Percentiles rank a stretch among this genome's conserved stretches.
Conservation (phyloP, 2,329 filamentous ascomycete genomes). For the Rhynchosporium secalis region DNA sequence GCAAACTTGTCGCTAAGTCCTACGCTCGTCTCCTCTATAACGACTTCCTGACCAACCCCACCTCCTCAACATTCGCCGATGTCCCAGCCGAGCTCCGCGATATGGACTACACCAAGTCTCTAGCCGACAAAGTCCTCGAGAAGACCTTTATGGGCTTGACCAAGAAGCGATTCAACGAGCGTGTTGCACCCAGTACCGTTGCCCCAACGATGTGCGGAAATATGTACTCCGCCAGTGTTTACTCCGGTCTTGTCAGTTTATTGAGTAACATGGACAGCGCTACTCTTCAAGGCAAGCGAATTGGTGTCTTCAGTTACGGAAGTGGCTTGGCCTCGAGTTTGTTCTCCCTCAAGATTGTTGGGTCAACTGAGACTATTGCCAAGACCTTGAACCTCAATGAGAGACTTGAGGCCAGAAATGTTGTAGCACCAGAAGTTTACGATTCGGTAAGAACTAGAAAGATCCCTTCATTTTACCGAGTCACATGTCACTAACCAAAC, state of each 20-base stretch:
- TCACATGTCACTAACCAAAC: slow-evolving; percentile 30
- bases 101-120: slow-evolving; percentile 75
- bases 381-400: slow-evolving; percentile 69
- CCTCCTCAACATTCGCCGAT: slow-evolving; percentile 67
- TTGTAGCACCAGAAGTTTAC: slow-evolving; percentile 70
- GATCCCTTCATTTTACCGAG: slow-evolving; percentile 4
- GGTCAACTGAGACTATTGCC: slow-evolving; percentile 66
- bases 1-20: slow-evolving; percentile 85
- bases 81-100: slow-evolving; percentile 75
- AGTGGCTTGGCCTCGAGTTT: slow-evolving; percentile 69
- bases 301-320: slow-evolving; percentile 67
- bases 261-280: slow-evolving; percentile 59
- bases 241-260: slow-evolving; percentile 54
- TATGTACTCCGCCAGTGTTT: slow-evolving; percentile 63
- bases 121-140: slow-evolving; percentile 80
- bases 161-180: slow-evolving; percentile 82
- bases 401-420: slow-evolving; percentile 64
- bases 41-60: slow-evolving; percentile 73
- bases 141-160: slow-evolving; percentile 83
- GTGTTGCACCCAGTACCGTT: slow-evolving; percentile 71
- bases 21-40: slow-evolving; percentile 84
- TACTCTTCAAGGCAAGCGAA: slow-evolving; percentile 52
- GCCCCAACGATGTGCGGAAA: slow-evolving; percentile 73
- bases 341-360: slow-evolving; percentile 71
- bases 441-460: slow-evolving; percentile 61